These are phyloP conservation scores for Davidsoniella eucalypti DNA, from an alignment of 2,329 filamentous ascomycete species.

Conservation along the genomic window DNA sequence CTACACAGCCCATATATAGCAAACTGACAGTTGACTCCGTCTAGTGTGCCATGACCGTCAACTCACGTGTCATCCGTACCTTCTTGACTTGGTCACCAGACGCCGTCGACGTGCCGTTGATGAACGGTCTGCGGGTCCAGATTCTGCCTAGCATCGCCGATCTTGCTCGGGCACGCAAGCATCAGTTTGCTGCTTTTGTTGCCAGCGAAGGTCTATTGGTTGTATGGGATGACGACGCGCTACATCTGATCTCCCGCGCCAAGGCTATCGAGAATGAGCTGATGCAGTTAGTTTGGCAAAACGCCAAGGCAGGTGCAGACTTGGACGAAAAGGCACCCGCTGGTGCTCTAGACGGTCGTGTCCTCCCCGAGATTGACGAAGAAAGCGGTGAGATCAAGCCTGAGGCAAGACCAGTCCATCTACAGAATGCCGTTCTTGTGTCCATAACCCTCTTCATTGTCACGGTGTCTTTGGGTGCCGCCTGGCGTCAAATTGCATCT, in stretches of 20 bases:
- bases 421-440: constrained; percentile 55
- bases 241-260: constrained; percentile 52
- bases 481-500: constrained; percentile 51
- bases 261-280: constrained; percentile 59
- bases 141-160: constrained; percentile 58
- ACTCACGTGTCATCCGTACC: constrained; percentile 62
- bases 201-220: constrained; percentile 53
- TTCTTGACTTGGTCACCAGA: constrained; percentile 59
- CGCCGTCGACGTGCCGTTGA: constrained; percentile 57
- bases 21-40: background rate
- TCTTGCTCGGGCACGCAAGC: constrained; percentile 52
- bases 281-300: constrained; percentile 62
- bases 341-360: constrained; percentile 18
- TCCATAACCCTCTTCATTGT: constrained; percentile 49
- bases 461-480: constrained; percentile 49
- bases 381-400: constrained; percentile 52
- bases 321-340: constrained; percentile 20
- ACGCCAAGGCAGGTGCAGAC: constrained; percentile 36
- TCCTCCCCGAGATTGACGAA: constrained; percentile 46
- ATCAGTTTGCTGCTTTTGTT: constrained; percentile 68
- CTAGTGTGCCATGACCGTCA: constrained; percentile 64
- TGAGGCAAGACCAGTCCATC: constrained; percentile 48
- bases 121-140: constrained; percentile 62
- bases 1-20: too few relatives aligned
- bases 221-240: constrained; percentile 69